Percentiles rank a stretch among this genome's conserved stretches.
phyloP scores from a whole-genome alignment of 371 early-diverging fungal genomes.

The Mucor irregularis region DNA sequence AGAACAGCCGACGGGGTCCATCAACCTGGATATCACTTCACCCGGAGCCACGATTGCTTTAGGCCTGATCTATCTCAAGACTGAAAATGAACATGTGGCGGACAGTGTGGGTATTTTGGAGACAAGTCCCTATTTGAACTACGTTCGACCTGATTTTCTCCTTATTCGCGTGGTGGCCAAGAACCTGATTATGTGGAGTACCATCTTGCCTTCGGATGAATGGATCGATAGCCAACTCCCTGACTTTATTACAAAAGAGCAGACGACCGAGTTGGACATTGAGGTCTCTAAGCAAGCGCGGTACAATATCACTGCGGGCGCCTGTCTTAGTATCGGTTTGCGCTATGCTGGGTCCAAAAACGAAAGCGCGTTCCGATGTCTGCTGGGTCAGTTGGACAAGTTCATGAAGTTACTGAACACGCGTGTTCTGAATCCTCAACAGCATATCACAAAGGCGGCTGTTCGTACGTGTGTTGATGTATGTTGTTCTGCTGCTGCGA shows the following conservation, averaged over 20 bases:
- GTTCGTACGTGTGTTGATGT: conserved; percentile 69
- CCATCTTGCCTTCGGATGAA: conserved; percentile 30
- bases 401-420: conserved; percentile 41
- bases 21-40: conserved; percentile 57
- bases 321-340: conserved; percentile 77
- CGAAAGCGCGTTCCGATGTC: conserved; percentile 45
- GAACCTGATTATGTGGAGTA: conserved; percentile 32
- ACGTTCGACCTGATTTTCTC: conserved; percentile 71
- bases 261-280: conserved; percentile 27
- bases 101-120: conserved; percentile 61
- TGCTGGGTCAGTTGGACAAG: conserved; percentile 52
- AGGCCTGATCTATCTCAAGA: conserved; percentile 79
- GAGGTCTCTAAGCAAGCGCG: conserved; percentile 56
- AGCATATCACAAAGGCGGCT: conserved; percentile 55
- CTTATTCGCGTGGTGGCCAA: conserved; percentile 66
- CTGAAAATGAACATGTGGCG: conserved; percentile 68
- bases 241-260: conserved; percentile 38
- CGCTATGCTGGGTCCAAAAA: conserved; percentile 80
- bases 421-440: conserved; percentile 51
- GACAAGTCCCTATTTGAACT: conserved; percentile 57
- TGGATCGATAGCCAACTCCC: conserved; percentile 80
- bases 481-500: conserved; percentile 60
- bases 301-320: conserved; percentile 73
- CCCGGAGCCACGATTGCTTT: conserved; percentile 82
- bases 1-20: neutral